Evolutionary conservation across 176 grass and related monocot species (phyloP).

Genomic region (Rhipidocladum racemiflorum): DNA sequence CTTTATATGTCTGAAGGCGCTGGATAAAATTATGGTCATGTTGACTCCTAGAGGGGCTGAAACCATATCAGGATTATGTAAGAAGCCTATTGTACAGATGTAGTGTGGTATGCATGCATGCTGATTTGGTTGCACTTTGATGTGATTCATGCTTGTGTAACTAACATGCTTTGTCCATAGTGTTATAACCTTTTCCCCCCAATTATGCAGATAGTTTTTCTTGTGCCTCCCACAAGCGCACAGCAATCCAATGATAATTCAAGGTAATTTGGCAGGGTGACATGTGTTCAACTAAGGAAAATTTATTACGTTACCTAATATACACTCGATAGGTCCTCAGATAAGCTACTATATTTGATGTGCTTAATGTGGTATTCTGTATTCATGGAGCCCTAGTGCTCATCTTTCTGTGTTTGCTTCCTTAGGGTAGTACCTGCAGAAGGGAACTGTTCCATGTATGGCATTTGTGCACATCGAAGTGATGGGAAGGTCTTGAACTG

Average conservation of each 20-base stretch:
- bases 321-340: not conserved
- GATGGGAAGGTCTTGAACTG: slow-evolving; percentile 94
- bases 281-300: slow-evolving; percentile 3
- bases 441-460: slow-evolving; percentile 94
- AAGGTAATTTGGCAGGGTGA: slow-evolving; percentile 54
- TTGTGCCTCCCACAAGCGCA: slow-evolving; percentile 41
- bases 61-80: not conserved
- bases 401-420: slow-evolving; percentile 27
- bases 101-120: not conserved
- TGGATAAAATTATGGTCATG: slow-evolving; percentile 1
- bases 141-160: slow-evolving; percentile 10
- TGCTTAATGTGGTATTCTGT: slow-evolving; percentile 16
- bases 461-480: slow-evolving; percentile 70
- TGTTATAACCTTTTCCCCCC: slow-evolving; percentile 2
- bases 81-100: slow-evolving; percentile 22
- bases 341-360: slow-evolving; percentile 22
- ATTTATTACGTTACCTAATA: slow-evolving; percentile 7
- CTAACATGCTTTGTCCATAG: slow-evolving; percentile 9
- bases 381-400: slow-evolving; percentile 9
- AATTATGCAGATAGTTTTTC: slow-evolving; percentile 50
- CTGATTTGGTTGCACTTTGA: slow-evolving; percentile 24
- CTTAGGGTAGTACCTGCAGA: slow-evolving; percentile 61
- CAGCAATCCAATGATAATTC: slow-evolving; percentile 64
- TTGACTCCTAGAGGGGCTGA: slow-evolving; percentile 5
- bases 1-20: not conserved